Conservation (phyloP, 2,329 filamentous ascomycete species). For the Mycosphaerella sp. region DNA sequence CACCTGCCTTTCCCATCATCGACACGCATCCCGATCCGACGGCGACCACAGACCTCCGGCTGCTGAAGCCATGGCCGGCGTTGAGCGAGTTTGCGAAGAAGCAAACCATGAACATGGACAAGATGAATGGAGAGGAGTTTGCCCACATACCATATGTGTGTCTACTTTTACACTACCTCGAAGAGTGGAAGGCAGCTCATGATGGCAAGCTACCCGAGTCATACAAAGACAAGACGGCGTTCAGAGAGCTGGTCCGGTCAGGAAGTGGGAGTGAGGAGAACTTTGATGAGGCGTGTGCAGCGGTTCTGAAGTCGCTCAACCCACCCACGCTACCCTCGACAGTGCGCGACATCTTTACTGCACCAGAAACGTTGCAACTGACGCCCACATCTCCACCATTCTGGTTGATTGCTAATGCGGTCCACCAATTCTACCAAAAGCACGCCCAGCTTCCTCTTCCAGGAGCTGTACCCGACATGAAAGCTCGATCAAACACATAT, state of each 20-base stretch:
- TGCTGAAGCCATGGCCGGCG: constrained; percentile 81
- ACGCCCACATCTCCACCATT: constrained; percentile 57
- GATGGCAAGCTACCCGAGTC: constrained; percentile 61
- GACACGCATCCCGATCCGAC: constrained; percentile 92
- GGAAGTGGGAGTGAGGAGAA: constrained; percentile 78
- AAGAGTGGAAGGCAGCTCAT: constrained; percentile 69
- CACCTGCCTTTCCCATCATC: constrained; percentile 80
- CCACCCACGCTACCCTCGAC: constrained; percentile 60
- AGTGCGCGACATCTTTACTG: constrained; percentile 71
- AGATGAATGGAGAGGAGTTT: constrained; percentile 70
- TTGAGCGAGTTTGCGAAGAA: constrained; percentile 60
- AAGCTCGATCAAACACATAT: constrained; percentile 85
- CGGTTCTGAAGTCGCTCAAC: constrained; percentile 81
- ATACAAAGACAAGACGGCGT: constrained; percentile 82
- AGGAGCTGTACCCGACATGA: constrained; percentile 93
- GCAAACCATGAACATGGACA: constrained; percentile 61
- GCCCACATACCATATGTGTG: constrained; percentile 86
- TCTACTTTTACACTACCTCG: constrained; percentile 74
- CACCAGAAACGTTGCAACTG: constrained; percentile 52
- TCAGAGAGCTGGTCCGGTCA: constrained; percentile 68
- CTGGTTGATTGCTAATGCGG: constrained; percentile 80
- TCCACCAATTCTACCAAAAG: constrained; percentile 68
- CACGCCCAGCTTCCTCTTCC: constrained; percentile 73
- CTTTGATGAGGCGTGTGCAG: constrained; percentile 83
- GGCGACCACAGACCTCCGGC: constrained; percentile 74